A percentile compares a stretch with the other conserved stretches of the same genome.
These are phyloP conservation scores for Pseudogymnoascus pannorum DNA, from an alignment of 2,329 filamentous ascomycete species.

Conservation along the genomic window DNA sequence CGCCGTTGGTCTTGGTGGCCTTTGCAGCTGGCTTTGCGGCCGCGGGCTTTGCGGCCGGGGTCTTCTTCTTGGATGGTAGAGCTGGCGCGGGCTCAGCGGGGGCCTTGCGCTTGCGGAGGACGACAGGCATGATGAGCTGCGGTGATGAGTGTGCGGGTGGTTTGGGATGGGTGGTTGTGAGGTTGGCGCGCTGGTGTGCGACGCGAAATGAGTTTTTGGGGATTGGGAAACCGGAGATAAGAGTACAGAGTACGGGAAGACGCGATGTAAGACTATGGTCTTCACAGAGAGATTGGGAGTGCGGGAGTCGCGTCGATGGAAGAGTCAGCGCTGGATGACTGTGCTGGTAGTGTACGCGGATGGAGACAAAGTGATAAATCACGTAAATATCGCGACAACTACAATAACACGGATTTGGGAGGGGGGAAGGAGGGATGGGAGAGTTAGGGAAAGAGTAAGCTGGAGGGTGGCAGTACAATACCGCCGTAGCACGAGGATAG, in stretches of 20 bases:
- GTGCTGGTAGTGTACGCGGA: not conserved
- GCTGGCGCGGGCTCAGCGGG: constrained; percentile 40
- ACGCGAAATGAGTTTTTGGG: not conserved
- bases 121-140: constrained; percentile 44
- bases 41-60: constrained; percentile 33
- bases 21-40: constrained; percentile 29
- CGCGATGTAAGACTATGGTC: not conserved
- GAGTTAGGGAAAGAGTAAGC: not conserved
- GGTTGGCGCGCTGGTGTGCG: not conserved
- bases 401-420: not conserved
- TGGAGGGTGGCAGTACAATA: not conserved
- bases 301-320: not conserved
- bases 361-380: not conserved
- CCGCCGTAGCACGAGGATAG: not conserved
- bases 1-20: constrained; percentile 20
- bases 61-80: constrained; percentile 41
- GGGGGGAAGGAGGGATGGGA: not conserved
- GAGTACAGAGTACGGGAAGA: not conserved
- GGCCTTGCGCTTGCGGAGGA: constrained; percentile 56
- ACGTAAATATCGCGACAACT: not conserved
- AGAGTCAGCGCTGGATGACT: not conserved
- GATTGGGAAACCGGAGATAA: not conserved
- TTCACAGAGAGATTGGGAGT: not conserved
- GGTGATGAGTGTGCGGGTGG: constrained; percentile 3
- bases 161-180: not conserved